Percentiles rank a stretch among this genome's conserved stretches.
Evolutionary conservation across 805 yeast genomes (phyloP).

Genomic region (Candida schatavii): DNA sequence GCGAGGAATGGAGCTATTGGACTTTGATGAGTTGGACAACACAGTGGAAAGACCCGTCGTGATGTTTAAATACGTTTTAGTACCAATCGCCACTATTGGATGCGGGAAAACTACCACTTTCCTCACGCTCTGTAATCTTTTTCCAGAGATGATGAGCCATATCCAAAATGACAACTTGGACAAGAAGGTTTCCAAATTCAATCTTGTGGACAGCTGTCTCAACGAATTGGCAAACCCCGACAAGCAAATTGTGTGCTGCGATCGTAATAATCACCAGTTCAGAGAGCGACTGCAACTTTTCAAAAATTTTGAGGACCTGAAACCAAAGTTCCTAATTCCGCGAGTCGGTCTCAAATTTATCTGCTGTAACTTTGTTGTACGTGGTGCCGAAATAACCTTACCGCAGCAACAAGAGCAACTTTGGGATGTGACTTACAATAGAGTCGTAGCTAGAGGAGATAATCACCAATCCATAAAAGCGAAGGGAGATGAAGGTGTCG

Average conservation of each 20-base stretch:
- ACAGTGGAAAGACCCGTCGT: conserved; percentile 9
- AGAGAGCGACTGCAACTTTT: conserved; percentile 70
- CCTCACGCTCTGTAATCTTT: conserved; percentile 52
- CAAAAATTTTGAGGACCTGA: conserved; percentile 44
- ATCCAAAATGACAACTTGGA: conserved; percentile 78
- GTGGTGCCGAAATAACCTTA: no score
- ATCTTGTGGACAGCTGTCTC: conserved; percentile 48
- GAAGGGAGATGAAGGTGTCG: conserved; percentile 26
- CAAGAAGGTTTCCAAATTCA: conserved; percentile 44
- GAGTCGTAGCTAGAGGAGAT: conserved; percentile 75
- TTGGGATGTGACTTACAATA: conserved; percentile 51
- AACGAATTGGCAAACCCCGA: conserved; percentile 22
- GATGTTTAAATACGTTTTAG: conserved; percentile 53
- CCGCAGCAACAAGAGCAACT: conserved; percentile 30
- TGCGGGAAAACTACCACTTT: conserved; percentile 92
- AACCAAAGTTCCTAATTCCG: conserved; percentile 40
- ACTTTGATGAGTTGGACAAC: conserved; percentile 40
- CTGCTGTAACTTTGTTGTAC: conserved; percentile 68
- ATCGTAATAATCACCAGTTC: conserved; percentile 76
- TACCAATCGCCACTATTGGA: conserved; percentile 88
- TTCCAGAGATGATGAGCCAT: conserved; percentile 58
- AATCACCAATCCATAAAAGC: conserved; percentile 75
- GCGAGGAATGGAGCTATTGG: conserved; percentile 57
- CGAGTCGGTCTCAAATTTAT: conserved; percentile 49
- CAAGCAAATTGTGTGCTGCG: conserved; percentile 59